Evolutionary conservation across 192 early-diverging fungal genomes (phyloP), one percentile per base, ranked within the genome.

Genomic region (Linnemannia zychae): DNA sequence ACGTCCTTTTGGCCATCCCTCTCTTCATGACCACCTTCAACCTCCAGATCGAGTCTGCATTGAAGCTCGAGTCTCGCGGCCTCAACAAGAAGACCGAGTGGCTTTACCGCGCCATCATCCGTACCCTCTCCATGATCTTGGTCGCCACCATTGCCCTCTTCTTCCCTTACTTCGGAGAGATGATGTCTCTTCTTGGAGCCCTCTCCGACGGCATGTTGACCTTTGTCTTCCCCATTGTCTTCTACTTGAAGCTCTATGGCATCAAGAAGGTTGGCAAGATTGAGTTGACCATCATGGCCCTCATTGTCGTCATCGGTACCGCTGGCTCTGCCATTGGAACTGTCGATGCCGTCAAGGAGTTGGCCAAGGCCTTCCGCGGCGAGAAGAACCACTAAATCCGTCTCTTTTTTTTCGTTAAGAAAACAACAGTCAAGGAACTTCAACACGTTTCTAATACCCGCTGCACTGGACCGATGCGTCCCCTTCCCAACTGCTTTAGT

Each of bases 1-100:
- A 95, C 72, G 93, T 95, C 13, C 75, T 95, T 15, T 76, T 93
- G 36, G 94, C 95, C 13, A 88, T 92, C 48, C 95, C 95, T 12
- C 86, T 95, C 31, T 82, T 94, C 71, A 67, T 94, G 65, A 95
- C 91, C 1, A 91, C 92, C 37, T 91, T 94, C 68, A 87, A 92
- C 24, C 76, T 92, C 28, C 92, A 94, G 65, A 74, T 93, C 38
- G 95, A 96, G 79, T 65, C 90, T 16, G 88, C 89, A 36, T 53
- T 91, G 31, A 87, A 88, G 22, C 84, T 93, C 47, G 91, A 88
- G 28, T 76, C 83, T 16, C 77, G 78, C n/a, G 77, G 81, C 22
- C 65, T 89, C 1, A 88, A 89, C 7, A 82, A 75, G 38, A 60
- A 37, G 33, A 71, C 71, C 3, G 90, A 91, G 74, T 91, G 88